A percentile compares a stretch with the other conserved stretches of the same genome.
phyloP scores from a whole-genome alignment of 352 stramenopile genomes.

The Phytopythium kandeliae region DNA sequence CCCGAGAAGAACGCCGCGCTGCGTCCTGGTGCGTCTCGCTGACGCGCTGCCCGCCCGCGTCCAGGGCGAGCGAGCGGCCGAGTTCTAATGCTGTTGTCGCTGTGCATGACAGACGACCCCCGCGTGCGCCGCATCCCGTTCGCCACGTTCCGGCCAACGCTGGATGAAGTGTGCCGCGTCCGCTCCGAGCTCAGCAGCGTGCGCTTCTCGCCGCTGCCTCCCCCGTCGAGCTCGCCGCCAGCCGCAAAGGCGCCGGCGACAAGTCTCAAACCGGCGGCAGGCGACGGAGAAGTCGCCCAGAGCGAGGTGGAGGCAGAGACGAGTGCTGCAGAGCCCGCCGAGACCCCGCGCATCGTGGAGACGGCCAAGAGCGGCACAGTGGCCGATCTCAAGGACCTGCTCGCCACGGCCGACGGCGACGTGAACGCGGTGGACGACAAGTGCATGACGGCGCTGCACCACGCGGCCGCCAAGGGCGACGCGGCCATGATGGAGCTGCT shows the following conservation, averaged over 20 bases:
- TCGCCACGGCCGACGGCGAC: slow-evolving; percentile 20
- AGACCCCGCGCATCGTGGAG: slow-evolving; percentile 35
- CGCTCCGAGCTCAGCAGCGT: slow-evolving; percentile 65
- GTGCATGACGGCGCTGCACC: slow-evolving; percentile 77
- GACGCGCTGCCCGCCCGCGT: no score
- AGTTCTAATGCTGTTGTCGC: no score
- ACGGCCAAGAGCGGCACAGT: slow-evolving; percentile 27
- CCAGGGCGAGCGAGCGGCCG: no score
- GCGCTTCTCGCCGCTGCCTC: slow-evolving; percentile 47
- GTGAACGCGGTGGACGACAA: slow-evolving; percentile 54
- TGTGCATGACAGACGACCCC: slow-evolving; percentile 30
- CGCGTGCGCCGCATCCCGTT: slow-evolving; percentile 79
- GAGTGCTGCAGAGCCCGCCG: slow-evolving; percentile 3
- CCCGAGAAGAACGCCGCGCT: slow-evolving; percentile 62
- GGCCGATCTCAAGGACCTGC: slow-evolving; percentile 30
- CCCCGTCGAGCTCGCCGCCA: slow-evolving; percentile 9
- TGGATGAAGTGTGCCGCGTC: slow-evolving; percentile 79
- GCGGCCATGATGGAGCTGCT: slow-evolving; percentile 58
- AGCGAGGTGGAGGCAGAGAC: slow-evolving; percentile 2
- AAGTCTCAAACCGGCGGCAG: slow-evolving; percentile 6
- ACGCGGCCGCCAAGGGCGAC: slow-evolving; percentile 47
- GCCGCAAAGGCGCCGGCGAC: neutral
- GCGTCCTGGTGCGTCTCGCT: slow-evolving; percentile 23
- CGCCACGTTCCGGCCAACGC: slow-evolving; percentile 79
- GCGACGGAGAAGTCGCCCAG: slow-evolving; percentile 6